These are phyloP conservation scores for Pleurozium schreberi DNA, from an alignment of 225 moss, liverwort and hornwort species.

Conservation along the genomic window DNA sequence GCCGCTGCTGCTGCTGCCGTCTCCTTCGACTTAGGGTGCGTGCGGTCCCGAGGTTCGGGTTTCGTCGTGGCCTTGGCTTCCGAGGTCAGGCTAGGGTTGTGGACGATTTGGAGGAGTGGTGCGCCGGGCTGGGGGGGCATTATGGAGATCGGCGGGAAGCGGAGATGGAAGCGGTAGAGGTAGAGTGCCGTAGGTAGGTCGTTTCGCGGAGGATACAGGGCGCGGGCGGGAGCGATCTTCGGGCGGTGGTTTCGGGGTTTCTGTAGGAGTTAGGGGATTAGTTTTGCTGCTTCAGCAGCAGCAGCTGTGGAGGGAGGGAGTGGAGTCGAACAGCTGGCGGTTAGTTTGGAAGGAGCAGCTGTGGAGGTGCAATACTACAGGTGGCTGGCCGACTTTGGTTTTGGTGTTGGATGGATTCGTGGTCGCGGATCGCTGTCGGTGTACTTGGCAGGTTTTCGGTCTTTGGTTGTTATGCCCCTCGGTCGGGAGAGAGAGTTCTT, in stretches of 20 bases:
- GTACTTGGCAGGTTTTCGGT: neutral
- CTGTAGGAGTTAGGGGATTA: neutral
- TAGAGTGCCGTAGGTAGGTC: neutral
- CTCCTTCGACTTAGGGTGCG: neutral
- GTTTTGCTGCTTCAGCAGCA: neutral
- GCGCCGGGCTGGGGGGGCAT: neutral
- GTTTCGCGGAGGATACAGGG: neutral
- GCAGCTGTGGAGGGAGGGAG: neutral
- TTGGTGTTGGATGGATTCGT: neutral
- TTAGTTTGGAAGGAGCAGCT: neutral
- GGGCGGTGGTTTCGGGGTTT: neutral
- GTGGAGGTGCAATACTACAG: neutral
- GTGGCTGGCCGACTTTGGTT: neutral
- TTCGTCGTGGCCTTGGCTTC: neutral
- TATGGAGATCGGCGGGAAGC: conserved; percentile 8
- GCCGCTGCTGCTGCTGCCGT: neutral
- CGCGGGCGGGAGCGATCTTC: neutral
- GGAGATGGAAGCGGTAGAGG: conserved; percentile 19
- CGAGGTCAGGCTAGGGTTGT: neutral
- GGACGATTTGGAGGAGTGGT: neutral
- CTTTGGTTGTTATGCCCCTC: neutral
- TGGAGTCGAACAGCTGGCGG: neutral
- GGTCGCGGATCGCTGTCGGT: neutral
- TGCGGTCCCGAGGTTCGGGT: neutral
- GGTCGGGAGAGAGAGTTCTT: neutral